Conservation (phyloP, 2,329 filamentous ascomycete species). For the Lojkania enalia region DNA sequence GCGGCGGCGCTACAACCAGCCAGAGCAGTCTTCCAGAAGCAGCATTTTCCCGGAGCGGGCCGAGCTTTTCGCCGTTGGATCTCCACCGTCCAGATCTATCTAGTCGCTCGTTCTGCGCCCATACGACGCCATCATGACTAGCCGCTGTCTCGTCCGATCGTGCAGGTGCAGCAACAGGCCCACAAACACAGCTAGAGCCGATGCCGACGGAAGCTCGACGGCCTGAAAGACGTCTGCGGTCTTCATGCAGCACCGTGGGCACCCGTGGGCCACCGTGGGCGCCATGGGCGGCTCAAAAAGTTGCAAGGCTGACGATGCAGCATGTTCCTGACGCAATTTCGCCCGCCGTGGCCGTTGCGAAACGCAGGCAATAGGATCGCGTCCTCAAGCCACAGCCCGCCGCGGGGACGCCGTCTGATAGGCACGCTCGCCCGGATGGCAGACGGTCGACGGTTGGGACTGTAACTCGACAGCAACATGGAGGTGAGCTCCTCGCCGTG, state of each 20-base stretch:
- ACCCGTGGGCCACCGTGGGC: constrained; percentile 7
- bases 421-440: constrained; percentile 27
- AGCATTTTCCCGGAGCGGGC: constrained; percentile 44
- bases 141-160: constrained; percentile 31
- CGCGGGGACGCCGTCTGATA: constrained; percentile 19
- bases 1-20: constrained; percentile 22
- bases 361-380: constrained; percentile 35
- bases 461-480: background rate
- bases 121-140: constrained; percentile 30
- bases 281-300: constrained; percentile 41
- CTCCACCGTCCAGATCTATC: constrained; percentile 35
- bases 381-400: constrained; percentile 29
- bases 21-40: constrained; percentile 41
- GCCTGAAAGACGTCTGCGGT: constrained; percentile 21
- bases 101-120: constrained; percentile 29
- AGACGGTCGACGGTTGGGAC: constrained; percentile 4
- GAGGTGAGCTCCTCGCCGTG: background rate
- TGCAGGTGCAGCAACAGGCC: constrained; percentile 38
- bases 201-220: constrained; percentile 20
- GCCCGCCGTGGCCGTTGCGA: constrained; percentile 41
- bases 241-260: constrained; percentile 37
- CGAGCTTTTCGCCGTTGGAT: constrained; percentile 44
- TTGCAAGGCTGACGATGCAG: constrained; percentile 45
- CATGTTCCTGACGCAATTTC: constrained; percentile 49
- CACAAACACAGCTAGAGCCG: constrained; percentile 27